Evolutionary conservation across 192 early-diverging fungal species (phyloP).

Genomic region (Rhizophagus sp.): DNA sequence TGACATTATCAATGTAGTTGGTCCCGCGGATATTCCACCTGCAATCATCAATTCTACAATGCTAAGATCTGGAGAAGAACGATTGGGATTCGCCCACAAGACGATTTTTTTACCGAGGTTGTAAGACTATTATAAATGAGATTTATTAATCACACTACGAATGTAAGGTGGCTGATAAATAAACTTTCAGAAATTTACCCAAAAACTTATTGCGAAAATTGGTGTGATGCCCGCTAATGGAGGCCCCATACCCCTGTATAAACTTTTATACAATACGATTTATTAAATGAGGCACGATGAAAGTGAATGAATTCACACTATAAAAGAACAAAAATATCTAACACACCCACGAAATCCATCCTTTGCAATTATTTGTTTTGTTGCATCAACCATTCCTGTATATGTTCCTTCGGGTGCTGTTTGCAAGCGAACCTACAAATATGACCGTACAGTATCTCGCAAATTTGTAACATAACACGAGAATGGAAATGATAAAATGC

Average conservation of each 20-base stretch:
- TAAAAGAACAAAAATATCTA: not conserved
- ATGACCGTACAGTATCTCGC: not conserved
- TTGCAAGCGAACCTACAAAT: constrained; percentile 80
- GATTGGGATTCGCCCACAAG: constrained; percentile 55
- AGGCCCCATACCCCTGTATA: constrained; percentile 95
- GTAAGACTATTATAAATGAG: constrained; percentile 46
- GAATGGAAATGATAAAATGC: not conserved
- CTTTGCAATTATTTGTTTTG: constrained; percentile 86
- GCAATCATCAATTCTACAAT: constrained; percentile 83
- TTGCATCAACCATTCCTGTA: constrained; percentile 87
- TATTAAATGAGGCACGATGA: not conserved
- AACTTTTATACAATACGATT: constrained; percentile 18
- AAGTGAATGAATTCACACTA: not conserved
- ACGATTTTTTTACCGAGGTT: constrained; percentile 80
- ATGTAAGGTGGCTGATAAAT: not conserved
- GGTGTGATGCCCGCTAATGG: constrained; percentile 94
- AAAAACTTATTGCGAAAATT: constrained; percentile 94
- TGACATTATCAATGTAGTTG: constrained; percentile 92
- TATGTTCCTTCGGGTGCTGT: constrained; percentile 78
- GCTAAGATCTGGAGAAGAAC: constrained; percentile 58
- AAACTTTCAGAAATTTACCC: constrained; percentile 51
- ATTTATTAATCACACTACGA: not conserved
- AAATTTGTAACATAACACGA: not conserved
- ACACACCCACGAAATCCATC: constrained; percentile 78
- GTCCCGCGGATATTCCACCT: constrained; percentile 92